phyloP scores from a whole-genome alignment of 768 basidiomycete species.

The Clitopilus hobsonii region DNA sequence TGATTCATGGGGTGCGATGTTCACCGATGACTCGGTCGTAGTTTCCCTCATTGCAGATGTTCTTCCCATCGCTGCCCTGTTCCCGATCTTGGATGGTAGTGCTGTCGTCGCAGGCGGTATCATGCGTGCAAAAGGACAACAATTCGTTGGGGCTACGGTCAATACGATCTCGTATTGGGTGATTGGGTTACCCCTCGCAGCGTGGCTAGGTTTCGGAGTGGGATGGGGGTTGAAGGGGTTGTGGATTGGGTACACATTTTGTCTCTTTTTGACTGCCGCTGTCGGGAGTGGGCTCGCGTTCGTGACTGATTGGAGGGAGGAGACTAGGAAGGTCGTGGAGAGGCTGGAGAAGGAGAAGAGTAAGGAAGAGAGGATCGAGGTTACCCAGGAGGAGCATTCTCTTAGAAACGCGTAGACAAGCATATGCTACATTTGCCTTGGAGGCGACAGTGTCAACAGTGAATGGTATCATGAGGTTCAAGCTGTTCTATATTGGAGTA shows the following conservation, averaged over 20 bases:
- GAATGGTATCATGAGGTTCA: too few species aligned
- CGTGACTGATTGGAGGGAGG: constrained; percentile 59
- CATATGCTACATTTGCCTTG: too few species aligned
- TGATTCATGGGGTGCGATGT: constrained; percentile 63
- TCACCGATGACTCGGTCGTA: constrained; percentile 61
- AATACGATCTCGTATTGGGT: constrained; percentile 31
- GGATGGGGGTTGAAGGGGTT: constrained; percentile 63
- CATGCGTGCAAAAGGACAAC: constrained; percentile 79
- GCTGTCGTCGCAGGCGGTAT: constrained; percentile 67
- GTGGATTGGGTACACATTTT: constrained; percentile 76
- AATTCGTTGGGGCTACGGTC: constrained; percentile 70
- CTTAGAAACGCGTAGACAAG: too few species aligned
- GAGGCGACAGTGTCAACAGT: too few species aligned
- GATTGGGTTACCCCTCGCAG: constrained; percentile 55
- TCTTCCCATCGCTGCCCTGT: constrained; percentile 68
- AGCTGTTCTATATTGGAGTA: too few species aligned
- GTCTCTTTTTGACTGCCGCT: constrained; percentile 50
- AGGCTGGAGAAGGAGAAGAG: constrained; percentile 44
- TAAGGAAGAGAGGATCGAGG: neutral
- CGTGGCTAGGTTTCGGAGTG: constrained; percentile 65
- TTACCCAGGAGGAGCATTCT: too few species aligned
- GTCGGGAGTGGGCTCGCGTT: constrained; percentile 49
- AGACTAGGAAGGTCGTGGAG: constrained; percentile 54
- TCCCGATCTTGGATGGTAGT: constrained; percentile 81
- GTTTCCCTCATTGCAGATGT: constrained; percentile 60